Conservation (phyloP, 2,329 filamentous ascomycete genomes). For the Fusarium zealandicum region DNA sequence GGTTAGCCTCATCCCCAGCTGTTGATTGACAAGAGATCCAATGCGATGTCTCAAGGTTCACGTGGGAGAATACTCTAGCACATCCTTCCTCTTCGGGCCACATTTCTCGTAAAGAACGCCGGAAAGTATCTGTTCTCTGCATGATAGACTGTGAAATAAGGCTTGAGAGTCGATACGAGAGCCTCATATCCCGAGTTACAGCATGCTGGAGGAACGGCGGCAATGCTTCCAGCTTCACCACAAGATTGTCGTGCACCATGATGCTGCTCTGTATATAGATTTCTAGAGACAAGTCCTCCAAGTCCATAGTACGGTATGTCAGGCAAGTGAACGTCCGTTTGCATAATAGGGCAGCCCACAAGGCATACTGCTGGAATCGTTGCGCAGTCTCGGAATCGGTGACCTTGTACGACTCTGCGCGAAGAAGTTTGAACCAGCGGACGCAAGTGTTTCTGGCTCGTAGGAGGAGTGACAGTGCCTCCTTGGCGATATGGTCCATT, state of each 20-base stretch:
- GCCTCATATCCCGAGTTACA: slow-evolving; percentile 33
- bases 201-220: slow-evolving; percentile 26
- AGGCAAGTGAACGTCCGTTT: slow-evolving; percentile 45
- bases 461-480: slow-evolving; percentile 12
- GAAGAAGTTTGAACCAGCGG: slow-evolving; percentile 58
- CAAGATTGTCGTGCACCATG: slow-evolving; percentile 36
- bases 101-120: slow-evolving; percentile 28
- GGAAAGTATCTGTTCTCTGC: slow-evolving; percentile 17
- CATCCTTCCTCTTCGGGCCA: slow-evolving; percentile 32
- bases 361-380: slow-evolving; percentile 50
- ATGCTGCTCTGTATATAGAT: slow-evolving; percentile 37
- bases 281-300: slow-evolving; percentile 23
- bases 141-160: slow-evolving; percentile 22
- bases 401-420: slow-evolving; percentile 52
- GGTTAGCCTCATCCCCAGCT: slow-evolving; percentile 3
- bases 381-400: slow-evolving; percentile 49
- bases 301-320: neutral
- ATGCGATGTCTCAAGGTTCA: neutral
- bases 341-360: slow-evolving; percentile 65
- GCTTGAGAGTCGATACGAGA: slow-evolving; percentile 25
- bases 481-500: neutral
- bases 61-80: slow-evolving; percentile 13
- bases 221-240: slow-evolving; percentile 32
- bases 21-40: slow-evolving; percentile 32
- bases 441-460: slow-evolving; percentile 47